Evolutionary conservation across 108 stramenopile genomes (phyloP), one percentile per base, ranked within the genome.

Genomic region (Schizochytrium sp.): DNA sequence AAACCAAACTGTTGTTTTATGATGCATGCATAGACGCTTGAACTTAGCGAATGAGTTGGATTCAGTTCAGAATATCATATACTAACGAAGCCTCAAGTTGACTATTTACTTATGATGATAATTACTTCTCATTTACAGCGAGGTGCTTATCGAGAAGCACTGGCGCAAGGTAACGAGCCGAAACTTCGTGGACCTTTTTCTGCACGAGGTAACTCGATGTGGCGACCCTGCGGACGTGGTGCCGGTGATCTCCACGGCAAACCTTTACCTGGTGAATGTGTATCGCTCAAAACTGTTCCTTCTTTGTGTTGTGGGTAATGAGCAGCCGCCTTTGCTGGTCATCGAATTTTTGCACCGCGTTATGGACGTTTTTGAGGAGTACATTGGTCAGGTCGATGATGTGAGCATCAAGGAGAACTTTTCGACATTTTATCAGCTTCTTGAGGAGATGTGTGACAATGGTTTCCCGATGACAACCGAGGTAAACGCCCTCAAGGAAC

Each of bases 401-500:
- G 90, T 89, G 42, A 94, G 96, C n/a, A 96, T 99, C 72, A 98
- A 98, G 91, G 98, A 98, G 76, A 97, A 97, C 90, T 98, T 99
- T 90, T 94, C 95, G 15, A 98, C 96, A 56, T 97, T 98, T 58
- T 99, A 98, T 93, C 98, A 98, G 89, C 89, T 99, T 46, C 88
- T 99, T 83, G 98, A 98, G 91, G 98, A 99, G 90, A 98, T 99
- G 99, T 95, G 98, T 47, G 99, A 98, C 93, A 94, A 97, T 89
- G 99, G 99, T 13, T 96, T 96, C 94, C 97, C 99, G 8, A 88
- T 99, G 55, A 98, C 97, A n/a, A 98, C 99, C 8, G 99, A 99
- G 93, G 97, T 97, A 42, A 99, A 99, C 90, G 97, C 97, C 3
- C 93, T 99, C 50, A 97, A 97, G 61, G 96, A 95, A 90, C 96